phyloP scores from a whole-genome alignment of 148 eudicot genomes.

The Tetragonia tetragonoides region DNA sequence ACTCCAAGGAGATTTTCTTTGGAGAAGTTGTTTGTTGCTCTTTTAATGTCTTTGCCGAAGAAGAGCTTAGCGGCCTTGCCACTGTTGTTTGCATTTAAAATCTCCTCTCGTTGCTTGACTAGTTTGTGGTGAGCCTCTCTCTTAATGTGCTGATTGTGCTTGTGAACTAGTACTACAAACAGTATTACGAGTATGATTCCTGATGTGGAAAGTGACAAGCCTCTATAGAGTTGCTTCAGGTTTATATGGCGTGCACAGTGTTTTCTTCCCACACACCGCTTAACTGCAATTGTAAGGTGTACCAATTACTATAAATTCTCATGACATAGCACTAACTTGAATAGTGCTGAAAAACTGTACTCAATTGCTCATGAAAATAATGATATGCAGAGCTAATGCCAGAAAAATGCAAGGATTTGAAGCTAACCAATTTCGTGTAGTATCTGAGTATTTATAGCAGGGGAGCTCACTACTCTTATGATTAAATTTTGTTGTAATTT shows the following conservation, averaged over 20 bases:
- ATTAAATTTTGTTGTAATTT: too few species aligned
- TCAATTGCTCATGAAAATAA: too few species aligned
- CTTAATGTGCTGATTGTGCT: conserved; percentile 30
- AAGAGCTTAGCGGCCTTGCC: conserved; percentile 56
- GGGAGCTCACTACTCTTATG: too few species aligned
- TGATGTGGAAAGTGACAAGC: conserved; percentile 13
- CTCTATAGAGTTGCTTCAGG: conserved; percentile 19
- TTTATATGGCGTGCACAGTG: conserved; percentile 16
- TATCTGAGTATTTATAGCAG: too few species aligned
- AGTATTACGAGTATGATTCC: conserved; percentile 26
- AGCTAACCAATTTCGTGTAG: too few species aligned
- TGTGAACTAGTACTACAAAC: conserved; percentile 29
- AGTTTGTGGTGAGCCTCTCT: conserved; percentile 34
- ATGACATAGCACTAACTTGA: conserved; percentile 5
- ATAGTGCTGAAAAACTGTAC: not conserved
- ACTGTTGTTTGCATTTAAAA: conserved; percentile 40
- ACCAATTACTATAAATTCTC: conserved; percentile 5
- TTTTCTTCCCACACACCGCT: not conserved
- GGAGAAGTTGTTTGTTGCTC: conserved; percentile 49
- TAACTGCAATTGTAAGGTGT: conserved; percentile 6
- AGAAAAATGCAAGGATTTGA: too few species aligned
- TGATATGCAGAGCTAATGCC: too few species aligned
- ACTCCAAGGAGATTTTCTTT: conserved; percentile 50
- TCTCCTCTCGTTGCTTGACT: conserved; percentile 49
- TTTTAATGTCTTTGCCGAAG: conserved; percentile 48